Evolutionary conservation across 139 green algal species (phyloP).

Genomic region (Chlorokybus atmophyticus): DNA sequence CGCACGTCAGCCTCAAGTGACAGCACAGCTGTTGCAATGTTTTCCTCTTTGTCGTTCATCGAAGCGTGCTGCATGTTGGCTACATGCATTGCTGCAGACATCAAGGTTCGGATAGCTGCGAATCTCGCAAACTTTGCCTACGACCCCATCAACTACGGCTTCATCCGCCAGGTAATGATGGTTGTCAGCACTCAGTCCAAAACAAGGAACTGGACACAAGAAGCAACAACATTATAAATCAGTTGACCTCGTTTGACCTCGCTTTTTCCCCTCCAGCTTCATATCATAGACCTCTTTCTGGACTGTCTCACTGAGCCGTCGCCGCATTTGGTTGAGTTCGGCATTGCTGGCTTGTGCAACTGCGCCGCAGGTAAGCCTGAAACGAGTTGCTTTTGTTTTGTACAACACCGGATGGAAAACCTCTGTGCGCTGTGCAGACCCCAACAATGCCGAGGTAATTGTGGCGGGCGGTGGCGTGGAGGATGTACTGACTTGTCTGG

Average conservation of each 20-base stretch:
- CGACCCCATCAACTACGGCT: constrained; percentile 23
- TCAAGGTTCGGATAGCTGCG: constrained; percentile 12
- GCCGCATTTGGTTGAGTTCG: constrained; percentile 12
- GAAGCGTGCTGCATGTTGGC: background rate
- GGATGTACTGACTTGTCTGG: too few relatives aligned
- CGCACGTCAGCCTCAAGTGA: too few relatives aligned
- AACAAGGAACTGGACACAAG: too few relatives aligned
- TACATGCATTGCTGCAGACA: constrained; percentile 1
- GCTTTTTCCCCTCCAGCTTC: constrained; percentile 5
- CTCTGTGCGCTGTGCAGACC: too few relatives aligned
- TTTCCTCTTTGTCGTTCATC: background rate
- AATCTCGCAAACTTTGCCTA: constrained; percentile 25
- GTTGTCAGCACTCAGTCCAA: too few relatives aligned
- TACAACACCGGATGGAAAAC: too few relatives aligned
- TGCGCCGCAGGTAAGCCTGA: constrained; percentile 11
- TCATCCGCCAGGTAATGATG: constrained; percentile 13
- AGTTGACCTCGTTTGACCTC: background rate
- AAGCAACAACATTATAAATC: too few relatives aligned
- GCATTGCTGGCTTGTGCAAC: constrained; percentile 21
- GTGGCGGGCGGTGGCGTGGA: too few relatives aligned
- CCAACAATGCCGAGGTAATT: too few relatives aligned
- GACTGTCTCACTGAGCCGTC: constrained; percentile 16
- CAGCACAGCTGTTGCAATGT: background rate
- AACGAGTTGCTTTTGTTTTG: too few relatives aligned
- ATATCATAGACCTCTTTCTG: constrained; percentile 19